Percentiles rank a stretch among this genome's conserved stretches.
phyloP scores from a whole-genome alignment of 306 rosid species.

The Pyrus bretschneideri region DNA sequence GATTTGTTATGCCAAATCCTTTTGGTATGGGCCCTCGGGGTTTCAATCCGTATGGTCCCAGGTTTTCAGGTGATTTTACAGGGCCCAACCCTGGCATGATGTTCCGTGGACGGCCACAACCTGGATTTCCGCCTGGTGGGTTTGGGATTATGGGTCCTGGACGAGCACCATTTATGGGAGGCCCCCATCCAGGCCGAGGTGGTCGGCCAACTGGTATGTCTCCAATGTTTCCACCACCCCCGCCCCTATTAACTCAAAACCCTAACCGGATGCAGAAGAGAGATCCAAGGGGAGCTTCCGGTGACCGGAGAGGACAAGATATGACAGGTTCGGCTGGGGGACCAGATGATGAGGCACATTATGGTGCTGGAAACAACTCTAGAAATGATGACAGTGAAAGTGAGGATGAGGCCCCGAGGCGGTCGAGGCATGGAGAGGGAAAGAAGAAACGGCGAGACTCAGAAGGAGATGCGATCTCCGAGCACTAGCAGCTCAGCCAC shows the following conservation, averaged over 20 bases:
- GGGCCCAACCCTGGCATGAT: slow-evolving; percentile 84
- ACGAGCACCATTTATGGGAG: slow-evolving; percentile 89
- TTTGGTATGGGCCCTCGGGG: slow-evolving; percentile 87
- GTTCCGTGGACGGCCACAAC: slow-evolving; percentile 89
- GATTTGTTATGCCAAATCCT: slow-evolving; percentile 86
- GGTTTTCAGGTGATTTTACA: slow-evolving; percentile 80
- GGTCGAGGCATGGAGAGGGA: slow-evolving; percentile 96
- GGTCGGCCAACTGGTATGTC: slow-evolving; percentile 76
- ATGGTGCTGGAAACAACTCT: slow-evolving; percentile 36
- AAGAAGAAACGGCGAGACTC: slow-evolving; percentile 72
- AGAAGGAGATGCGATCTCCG: slow-evolving; percentile 51
- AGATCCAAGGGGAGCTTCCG: slow-evolving; percentile 56
- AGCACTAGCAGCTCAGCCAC: slow-evolving; percentile 32
- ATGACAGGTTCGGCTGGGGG: slow-evolving; percentile 51
- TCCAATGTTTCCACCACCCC: slow-evolving; percentile 76
- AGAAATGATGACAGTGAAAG: slow-evolving; percentile 84
- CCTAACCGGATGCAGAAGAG: slow-evolving; percentile 47
- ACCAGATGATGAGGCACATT: slow-evolving; percentile 58
- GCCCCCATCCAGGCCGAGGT: slow-evolving; percentile 61
- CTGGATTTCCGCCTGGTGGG: slow-evolving; percentile 88
- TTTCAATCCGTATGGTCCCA: slow-evolving; percentile 79
- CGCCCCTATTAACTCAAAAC: slow-evolving; percentile 51
- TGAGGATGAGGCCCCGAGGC: slow-evolving; percentile 95
- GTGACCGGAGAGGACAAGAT: slow-evolving; percentile 71
- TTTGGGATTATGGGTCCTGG: slow-evolving; percentile 98